A percentile compares a stretch with the other conserved stretches of the same genome.
phyloP scores from a whole-genome alignment of 2,329 filamentous ascomycete genomes.

The Bimuria novae-zelandiae region DNA sequence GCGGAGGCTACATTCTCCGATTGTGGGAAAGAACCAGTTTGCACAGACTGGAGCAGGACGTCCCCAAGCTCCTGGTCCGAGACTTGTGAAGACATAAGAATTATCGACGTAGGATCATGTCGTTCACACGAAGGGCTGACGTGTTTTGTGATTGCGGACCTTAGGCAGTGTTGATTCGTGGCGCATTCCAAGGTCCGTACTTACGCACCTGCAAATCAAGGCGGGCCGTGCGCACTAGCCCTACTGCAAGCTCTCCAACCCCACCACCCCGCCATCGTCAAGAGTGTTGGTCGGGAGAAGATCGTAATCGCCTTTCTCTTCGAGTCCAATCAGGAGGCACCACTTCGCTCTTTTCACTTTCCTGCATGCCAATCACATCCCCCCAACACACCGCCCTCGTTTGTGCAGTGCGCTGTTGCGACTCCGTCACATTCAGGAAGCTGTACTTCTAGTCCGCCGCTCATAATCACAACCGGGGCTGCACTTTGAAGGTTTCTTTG shows the following conservation, averaged over 20 bases:
- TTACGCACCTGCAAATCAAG: too few relatives aligned
- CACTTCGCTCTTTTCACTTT: constrained; percentile 1
- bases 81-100: constrained; percentile 34
- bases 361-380: neutral
- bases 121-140: constrained; percentile 3
- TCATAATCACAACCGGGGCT: neutral
- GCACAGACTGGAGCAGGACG: constrained; percentile 68
- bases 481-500: neutral
- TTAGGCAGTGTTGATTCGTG: constrained; percentile 15
- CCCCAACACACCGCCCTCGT: neutral
- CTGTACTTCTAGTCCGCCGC: neutral
- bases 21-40: constrained; percentile 60
- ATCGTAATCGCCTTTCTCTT: neutral
- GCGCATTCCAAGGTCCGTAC: neutral
- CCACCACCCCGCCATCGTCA: constrained; percentile 6
- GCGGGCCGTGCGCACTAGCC: constrained; percentile 5
- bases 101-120: constrained; percentile 22
- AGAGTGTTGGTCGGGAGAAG: neutral
- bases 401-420: neutral
- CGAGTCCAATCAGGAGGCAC: constrained; percentile 5
- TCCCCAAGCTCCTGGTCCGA: constrained; percentile 54
- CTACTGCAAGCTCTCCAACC: neutral
- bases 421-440: neutral
- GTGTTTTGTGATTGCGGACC: constrained; percentile 1
- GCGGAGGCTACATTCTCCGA: constrained; percentile 60